A percentile compares a stretch with the other conserved stretches of the same genome.
These are phyloP conservation scores for Monosporozyma siamensis DNA, from an alignment of 805 yeast genomes.

Conservation along the genomic window DNA sequence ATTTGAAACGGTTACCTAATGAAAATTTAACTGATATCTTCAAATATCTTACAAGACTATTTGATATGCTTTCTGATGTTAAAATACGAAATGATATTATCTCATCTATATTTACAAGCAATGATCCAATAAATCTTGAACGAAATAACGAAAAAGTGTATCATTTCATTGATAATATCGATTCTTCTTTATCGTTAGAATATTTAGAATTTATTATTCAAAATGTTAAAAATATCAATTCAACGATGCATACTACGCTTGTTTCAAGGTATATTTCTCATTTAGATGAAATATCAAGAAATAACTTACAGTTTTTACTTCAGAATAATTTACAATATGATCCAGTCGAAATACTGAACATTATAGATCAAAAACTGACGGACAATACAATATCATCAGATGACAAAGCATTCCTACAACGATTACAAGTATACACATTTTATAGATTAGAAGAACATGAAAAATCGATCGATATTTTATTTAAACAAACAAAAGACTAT, in stretches of 20 bases:
- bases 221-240: slow-evolving; percentile 30
- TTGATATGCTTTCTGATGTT: slow-evolving; percentile 29
- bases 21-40: slow-evolving; percentile 46
- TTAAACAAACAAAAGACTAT: slow-evolving; percentile 47
- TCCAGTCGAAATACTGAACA: slow-evolving; percentile 30
- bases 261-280: slow-evolving; percentile 36
- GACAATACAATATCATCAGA: neutral
- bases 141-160: slow-evolving; percentile 47
- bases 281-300: slow-evolving; percentile 13
- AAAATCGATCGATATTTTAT: slow-evolving; percentile 52
- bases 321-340: slow-evolving; percentile 31
- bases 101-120: slow-evolving; percentile 52
- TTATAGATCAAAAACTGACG: slow-evolving; percentile 9
- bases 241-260: slow-evolving; percentile 36
- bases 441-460: slow-evolving; percentile 51
- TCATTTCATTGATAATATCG: slow-evolving; percentile 36
- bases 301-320: slow-evolving; percentile 32
- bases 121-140: slow-evolving; percentile 49
- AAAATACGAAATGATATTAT: slow-evolving; percentile 26
- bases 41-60: slow-evolving; percentile 42
- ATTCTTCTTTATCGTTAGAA: slow-evolving; percentile 26
- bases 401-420: slow-evolving; percentile 8
- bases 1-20: slow-evolving; percentile 46
- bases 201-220: slow-evolving; percentile 47
- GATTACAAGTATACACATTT: slow-evolving; percentile 44